Percentiles rank a stretch among this genome's conserved stretches.
These are phyloP conservation scores for Brassica nigra DNA, from an alignment of 345 rosid species.

Conservation along the genomic window DNA sequence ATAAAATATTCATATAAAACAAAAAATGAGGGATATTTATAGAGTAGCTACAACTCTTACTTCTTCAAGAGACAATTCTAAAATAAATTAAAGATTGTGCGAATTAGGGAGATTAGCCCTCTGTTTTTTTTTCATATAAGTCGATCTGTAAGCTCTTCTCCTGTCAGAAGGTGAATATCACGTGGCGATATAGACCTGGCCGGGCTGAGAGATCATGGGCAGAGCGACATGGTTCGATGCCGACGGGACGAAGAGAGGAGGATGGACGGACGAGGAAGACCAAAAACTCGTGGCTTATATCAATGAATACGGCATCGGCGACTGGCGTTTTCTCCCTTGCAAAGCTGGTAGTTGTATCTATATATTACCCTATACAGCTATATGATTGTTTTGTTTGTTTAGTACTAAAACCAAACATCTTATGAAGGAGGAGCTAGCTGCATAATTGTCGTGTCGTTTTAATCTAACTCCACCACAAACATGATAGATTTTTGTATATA, in stretches of 20 bases:
- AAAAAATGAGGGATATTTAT: neutral
- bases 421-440: neutral
- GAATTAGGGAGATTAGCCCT: neutral
- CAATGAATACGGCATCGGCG: slow-evolving; percentile 52
- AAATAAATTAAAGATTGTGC: neutral
- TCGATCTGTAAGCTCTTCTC: neutral
- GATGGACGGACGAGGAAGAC: slow-evolving; percentile 79
- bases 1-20: slow-evolving; percentile 4
- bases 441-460: neutral
- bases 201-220: slow-evolving; percentile 19
- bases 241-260: slow-evolving; percentile 64
- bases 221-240: slow-evolving; percentile 31
- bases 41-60: neutral
- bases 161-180: neutral
- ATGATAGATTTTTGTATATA: neutral
- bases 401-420: neutral
- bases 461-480: neutral
- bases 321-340: slow-evolving; percentile 69
- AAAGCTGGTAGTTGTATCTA: slow-evolving; percentile 50
- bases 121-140: neutral
- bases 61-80: slow-evolving; percentile 9
- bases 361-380: neutral
- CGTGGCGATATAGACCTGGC: neutral
- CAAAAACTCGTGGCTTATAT: slow-evolving; percentile 59
- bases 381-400: neutral